phyloP scores from a whole-genome alignment of 371 early-diverging fungal species.

The Caulochytrium protostelioides region DNA sequence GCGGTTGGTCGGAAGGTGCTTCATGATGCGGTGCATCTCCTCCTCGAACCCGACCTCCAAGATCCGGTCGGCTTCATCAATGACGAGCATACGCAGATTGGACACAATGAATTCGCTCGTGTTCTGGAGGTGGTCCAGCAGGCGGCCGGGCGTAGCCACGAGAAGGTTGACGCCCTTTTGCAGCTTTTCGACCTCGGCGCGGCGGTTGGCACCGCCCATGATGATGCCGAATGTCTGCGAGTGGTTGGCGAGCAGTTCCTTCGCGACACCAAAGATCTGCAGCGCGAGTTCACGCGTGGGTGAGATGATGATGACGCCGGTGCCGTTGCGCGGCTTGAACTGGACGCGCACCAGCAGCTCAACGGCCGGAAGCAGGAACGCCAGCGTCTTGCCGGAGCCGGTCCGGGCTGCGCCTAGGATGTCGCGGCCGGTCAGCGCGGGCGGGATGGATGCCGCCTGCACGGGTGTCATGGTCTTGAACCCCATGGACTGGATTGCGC shows the following conservation, averaged over 20 bases:
- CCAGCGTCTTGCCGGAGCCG: conserved; percentile 95
- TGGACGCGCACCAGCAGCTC: conserved; percentile 63
- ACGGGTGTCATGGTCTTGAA: conserved; percentile 93
- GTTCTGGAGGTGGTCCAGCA: conserved; percentile 85
- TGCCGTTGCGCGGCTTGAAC: conserved; percentile 89
- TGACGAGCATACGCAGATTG: conserved; percentile 71
- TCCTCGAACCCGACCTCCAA: conserved; percentile 95
- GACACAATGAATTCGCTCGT: conserved; percentile 77
- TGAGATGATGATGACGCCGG: conserved; percentile 86
- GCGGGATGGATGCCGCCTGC: conserved; percentile 86
- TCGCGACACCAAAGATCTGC: conserved; percentile 95
- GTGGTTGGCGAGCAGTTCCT: conserved; percentile 74
- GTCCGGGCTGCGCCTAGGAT: conserved; percentile 98
- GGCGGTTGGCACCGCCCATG: conserved; percentile 91
- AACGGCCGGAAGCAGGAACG: conserved; percentile 91
- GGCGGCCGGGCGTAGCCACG: conserved; percentile 94
- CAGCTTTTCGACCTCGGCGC: conserved; percentile 83
- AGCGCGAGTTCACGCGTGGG: conserved; percentile 99
- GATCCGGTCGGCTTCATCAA: conserved; percentile 98
- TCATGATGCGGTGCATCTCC: conserved; percentile 91
- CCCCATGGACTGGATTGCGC: conserved; percentile 78
- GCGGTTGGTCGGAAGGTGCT: conserved; percentile 62
- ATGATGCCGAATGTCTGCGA: conserved; percentile 89
- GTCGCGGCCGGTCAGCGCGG: conserved; percentile 86
- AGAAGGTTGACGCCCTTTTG: conserved; percentile 80